Percentiles rank a stretch among this genome's conserved stretches.
phyloP scores from a whole-genome alignment of 139 green algal species.

The Chlorella sp. region DNA sequence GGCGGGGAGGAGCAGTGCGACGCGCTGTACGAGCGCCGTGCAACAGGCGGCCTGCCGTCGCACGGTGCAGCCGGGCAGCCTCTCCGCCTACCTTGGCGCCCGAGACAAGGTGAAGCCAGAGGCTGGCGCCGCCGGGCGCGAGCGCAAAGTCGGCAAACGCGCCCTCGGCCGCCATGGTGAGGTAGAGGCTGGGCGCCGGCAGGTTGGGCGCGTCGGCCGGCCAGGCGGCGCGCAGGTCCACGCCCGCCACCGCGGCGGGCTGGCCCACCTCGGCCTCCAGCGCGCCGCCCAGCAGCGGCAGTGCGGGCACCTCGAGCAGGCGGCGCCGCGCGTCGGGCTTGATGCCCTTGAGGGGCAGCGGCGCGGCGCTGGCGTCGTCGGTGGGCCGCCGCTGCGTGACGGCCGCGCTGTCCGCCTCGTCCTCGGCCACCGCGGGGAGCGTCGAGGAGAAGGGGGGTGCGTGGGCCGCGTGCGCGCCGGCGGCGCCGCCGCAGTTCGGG shows the following conservation, averaged over 20 bases:
- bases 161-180: slow-evolving; percentile 23
- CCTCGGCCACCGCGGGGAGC: background rate
- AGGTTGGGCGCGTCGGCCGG: background rate
- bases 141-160: slow-evolving; percentile 29
- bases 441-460: background rate
- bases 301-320: slow-evolving; percentile 20
- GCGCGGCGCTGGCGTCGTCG: slow-evolving; percentile 14
- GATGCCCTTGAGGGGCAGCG: slow-evolving; percentile 29
- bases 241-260: slow-evolving; percentile 29
- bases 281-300: slow-evolving; percentile 16
- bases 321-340: slow-evolving; percentile 1
- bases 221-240: slow-evolving; percentile 29
- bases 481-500: background rate
- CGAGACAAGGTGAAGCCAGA: background rate
- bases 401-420: slow-evolving; percentile 26
- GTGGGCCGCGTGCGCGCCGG: background rate
- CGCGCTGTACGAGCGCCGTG: no score
- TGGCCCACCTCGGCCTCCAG: slow-evolving; percentile 25
- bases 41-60: no score
- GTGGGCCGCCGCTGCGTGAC: slow-evolving; percentile 11
- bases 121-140: slow-evolving; percentile 3
- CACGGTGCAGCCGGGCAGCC: no score
- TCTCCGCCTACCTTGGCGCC: background rate
- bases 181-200: background rate
- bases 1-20: background rate